Conservation (phyloP, 306 rosid species). For the Biancaea sappan region DNA sequence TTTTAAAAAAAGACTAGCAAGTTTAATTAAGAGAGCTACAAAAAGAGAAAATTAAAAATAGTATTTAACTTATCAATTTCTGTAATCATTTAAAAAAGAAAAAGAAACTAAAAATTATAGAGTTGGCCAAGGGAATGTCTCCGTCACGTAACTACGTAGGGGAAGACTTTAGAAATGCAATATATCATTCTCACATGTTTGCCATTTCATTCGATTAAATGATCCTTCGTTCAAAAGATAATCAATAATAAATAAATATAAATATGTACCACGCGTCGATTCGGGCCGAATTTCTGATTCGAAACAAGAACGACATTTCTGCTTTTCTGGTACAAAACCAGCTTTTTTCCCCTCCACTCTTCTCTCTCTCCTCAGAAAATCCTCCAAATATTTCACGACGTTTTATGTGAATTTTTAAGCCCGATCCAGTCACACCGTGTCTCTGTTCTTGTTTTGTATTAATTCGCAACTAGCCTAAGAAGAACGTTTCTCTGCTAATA, state of each 20-base stretch:
- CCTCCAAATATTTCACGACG: not conserved
- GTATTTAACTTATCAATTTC: too few relatives aligned
- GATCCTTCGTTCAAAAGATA: not conserved
- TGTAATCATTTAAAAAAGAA: too few relatives aligned
- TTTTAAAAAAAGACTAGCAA: too few relatives aligned
- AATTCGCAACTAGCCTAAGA: not conserved
- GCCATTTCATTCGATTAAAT: not conserved
- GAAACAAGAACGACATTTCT: not conserved
- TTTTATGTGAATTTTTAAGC: not conserved
- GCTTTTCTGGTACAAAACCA: conserved; percentile 22
- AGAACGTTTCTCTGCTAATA: not conserved
- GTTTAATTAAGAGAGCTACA: too few relatives aligned
- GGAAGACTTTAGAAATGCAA: not conserved
- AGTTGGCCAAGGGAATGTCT: too few relatives aligned
- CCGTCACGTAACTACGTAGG: not conserved
- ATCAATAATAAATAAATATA: not conserved
- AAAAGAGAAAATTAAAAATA: too few relatives aligned
- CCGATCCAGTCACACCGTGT: not conserved
- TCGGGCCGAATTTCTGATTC: not conserved
- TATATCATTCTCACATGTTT: too few relatives aligned
- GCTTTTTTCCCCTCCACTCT: not conserved
- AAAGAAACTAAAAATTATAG: too few relatives aligned
- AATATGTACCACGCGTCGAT: conserved; percentile 36
- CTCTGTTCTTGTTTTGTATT: not conserved
- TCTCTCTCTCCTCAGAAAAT: not conserved